Base-by-base conservation (phyloP, 352 stramenopile species). In the Thalassiosira hispida region DNA sequence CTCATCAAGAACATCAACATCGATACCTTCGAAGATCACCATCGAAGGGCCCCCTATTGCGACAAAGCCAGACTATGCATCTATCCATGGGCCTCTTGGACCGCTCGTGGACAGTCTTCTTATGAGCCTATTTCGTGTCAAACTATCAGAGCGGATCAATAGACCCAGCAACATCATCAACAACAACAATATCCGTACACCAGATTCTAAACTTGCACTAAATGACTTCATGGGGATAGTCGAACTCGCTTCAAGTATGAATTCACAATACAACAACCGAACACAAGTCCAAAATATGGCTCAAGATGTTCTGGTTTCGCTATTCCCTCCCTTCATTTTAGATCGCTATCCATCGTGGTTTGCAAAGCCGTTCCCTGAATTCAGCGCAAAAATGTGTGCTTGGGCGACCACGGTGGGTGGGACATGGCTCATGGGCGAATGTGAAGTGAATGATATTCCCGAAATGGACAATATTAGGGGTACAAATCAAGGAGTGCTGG, bases 361-460 rank as follows among this genome's bases (percentile, higher is more conserved):
- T 70, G 81, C 88, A 0, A 73, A 65, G 64, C 88, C 88, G 6
- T 93, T 92, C 72, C 88, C 88, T 14, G 55, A 53, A 18, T 95
- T 94, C 77, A 90, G 80, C 11, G 68, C 86, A 1, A 84, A 80
- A 49, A 90, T 94, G 84, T 94, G 93, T 79, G 87, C 89, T 1
- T 90, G 80, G 84, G 90, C 87, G 1, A 94, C 91, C 0, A 70
- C 74, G 31, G 63, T 84, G 23, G 81, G 66, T 31, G 85, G 82
- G 23, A 91, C 83, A 3, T 95, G 89, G 89, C 77, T 95, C 1
- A 94, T 95, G 91, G 91, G 89, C 12, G 86, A 93, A 75, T 92
- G 84, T 70, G 77, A 87, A 68, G 67, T 94, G 16, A 92, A 92
- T 73, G 86, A 93, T 49, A 70, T 91, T 27, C 77, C 77, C 23